Evolutionary conservation across 768 basidiomycete genomes (phyloP).

Genomic region (Mycena galericulata): DNA sequence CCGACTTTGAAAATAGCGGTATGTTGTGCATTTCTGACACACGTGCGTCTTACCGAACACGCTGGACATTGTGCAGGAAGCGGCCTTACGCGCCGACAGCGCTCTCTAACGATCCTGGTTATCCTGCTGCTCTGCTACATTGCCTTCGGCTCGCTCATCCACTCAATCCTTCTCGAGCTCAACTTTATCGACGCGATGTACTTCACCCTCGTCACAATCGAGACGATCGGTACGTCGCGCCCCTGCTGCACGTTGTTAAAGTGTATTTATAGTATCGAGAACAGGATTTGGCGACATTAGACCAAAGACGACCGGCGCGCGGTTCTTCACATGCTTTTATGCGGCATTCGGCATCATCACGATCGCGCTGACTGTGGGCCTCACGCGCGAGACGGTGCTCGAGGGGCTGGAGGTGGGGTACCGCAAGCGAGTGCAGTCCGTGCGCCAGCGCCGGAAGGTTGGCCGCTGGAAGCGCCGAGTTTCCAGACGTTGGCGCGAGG

Average conservation of each 20-base stretch:
- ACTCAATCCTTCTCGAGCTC: constrained; percentile 64
- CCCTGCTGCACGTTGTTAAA: background rate
- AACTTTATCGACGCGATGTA: constrained; percentile 82
- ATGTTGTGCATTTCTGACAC: constrained; percentile 30
- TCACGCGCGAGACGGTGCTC: constrained; percentile 76
- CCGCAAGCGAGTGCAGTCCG: constrained; percentile 61
- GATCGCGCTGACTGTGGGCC: constrained; percentile 71
- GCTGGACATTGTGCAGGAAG: no score
- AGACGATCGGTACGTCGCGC: constrained; percentile 63
- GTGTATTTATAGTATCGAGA: constrained; percentile 11
- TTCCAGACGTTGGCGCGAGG: constrained; percentile 66
- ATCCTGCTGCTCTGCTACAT: constrained; percentile 81
- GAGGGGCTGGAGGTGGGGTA: constrained; percentile 80
- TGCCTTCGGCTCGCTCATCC: constrained; percentile 75
- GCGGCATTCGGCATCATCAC: constrained; percentile 71
- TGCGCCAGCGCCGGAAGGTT: constrained; percentile 60
- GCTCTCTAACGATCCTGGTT: constrained; percentile 81
- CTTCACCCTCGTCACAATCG: constrained; percentile 79
- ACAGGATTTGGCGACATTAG: constrained; percentile 82
- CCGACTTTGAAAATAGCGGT: constrained; percentile 76
- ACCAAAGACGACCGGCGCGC: constrained; percentile 62
- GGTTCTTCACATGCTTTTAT: constrained; percentile 72
- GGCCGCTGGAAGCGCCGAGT: constrained; percentile 57
- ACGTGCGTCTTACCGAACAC: no score
- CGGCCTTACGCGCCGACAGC: constrained; percentile 84